Percentiles rank a stretch among this genome's conserved stretches.
phyloP scores from a whole-genome alignment of 306 rosid species.

The Calophaca sinica region DNA sequence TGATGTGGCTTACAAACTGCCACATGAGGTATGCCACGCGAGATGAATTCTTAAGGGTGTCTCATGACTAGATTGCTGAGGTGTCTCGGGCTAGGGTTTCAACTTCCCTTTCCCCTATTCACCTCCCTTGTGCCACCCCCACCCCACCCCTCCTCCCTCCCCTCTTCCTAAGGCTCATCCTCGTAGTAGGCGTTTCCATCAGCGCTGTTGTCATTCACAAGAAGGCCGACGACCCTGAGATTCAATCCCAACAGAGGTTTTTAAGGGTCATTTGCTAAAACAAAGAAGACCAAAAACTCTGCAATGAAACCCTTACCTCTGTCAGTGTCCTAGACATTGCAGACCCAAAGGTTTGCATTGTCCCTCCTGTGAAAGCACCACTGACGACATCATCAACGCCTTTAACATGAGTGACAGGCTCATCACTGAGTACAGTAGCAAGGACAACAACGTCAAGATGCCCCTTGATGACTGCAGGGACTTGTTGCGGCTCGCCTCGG shows the following conservation, averaged over 20 bases:
- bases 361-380: slow-evolving; percentile 52
- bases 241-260: slow-evolving; percentile 37
- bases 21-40: too few relatives aligned
- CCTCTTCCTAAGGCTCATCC: too few relatives aligned
- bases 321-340: background rate
- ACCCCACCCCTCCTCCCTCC: too few relatives aligned
- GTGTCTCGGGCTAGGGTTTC: too few relatives aligned
- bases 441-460: slow-evolving; percentile 49
- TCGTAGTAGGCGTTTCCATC: slow-evolving; percentile 68
- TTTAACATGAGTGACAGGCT: slow-evolving; percentile 61
- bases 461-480: slow-evolving; percentile 69
- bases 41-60: too few relatives aligned
- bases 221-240: background rate
- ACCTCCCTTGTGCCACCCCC: too few relatives aligned
- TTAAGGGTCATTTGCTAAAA: slow-evolving; percentile 52
- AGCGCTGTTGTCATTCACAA: slow-evolving; percentile 55
- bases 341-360: slow-evolving; percentile 55
- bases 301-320: slow-evolving; percentile 52
- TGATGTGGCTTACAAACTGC: too few relatives aligned
- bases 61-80: too few relatives aligned
- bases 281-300: slow-evolving; percentile 52
- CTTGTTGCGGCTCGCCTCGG: slow-evolving; percentile 53
- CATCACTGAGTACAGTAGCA: slow-evolving; percentile 18
- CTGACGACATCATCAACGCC: slow-evolving; percentile 52
- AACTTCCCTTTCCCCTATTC: too few relatives aligned